Conservation (phyloP, 129 eudicot species). For the Kitagawia praeruptora region DNA sequence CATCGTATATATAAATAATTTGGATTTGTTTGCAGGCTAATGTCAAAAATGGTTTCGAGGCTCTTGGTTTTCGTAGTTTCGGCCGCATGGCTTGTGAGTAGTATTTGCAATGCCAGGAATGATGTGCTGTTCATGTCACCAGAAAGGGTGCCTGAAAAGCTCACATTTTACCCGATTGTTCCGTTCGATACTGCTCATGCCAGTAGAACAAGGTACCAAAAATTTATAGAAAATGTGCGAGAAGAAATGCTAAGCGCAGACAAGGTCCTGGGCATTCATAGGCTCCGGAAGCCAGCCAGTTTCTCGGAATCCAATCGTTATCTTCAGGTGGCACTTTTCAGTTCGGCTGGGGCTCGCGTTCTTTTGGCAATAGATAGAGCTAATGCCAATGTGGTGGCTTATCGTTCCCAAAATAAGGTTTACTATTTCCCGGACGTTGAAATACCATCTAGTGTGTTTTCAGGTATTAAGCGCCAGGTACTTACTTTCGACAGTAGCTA, state of each 20-base stretch:
- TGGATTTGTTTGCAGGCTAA: too few species aligned
- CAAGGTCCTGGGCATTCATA: background rate
- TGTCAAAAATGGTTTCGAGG: background rate
- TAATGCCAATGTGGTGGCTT: background rate
- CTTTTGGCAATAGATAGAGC: background rate
- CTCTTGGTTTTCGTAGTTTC: background rate
- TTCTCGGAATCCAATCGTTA: background rate
- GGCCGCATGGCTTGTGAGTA: background rate
- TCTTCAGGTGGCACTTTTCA: background rate
- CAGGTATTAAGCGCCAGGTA: background rate
- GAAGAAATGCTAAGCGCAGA: background rate
- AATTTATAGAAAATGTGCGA: background rate
- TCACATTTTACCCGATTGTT: background rate
- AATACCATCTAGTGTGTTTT: background rate
- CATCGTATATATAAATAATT: too few species aligned
- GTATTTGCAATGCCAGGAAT: background rate
- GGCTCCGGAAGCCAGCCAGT: background rate
- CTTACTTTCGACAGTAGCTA: background rate
- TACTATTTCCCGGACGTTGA: background rate
- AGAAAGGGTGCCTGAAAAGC: background rate
- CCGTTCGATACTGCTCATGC: background rate
- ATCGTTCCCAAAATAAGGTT: background rate
- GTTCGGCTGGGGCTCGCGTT: background rate
- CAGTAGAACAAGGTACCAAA: background rate
- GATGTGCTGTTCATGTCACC: background rate